A percentile compares a stretch with the other conserved stretches of the same genome.
These are phyloP conservation scores for Hypericum androsaemum DNA, from an alignment of 345 rosid genomes.

Conservation along the genomic window DNA sequence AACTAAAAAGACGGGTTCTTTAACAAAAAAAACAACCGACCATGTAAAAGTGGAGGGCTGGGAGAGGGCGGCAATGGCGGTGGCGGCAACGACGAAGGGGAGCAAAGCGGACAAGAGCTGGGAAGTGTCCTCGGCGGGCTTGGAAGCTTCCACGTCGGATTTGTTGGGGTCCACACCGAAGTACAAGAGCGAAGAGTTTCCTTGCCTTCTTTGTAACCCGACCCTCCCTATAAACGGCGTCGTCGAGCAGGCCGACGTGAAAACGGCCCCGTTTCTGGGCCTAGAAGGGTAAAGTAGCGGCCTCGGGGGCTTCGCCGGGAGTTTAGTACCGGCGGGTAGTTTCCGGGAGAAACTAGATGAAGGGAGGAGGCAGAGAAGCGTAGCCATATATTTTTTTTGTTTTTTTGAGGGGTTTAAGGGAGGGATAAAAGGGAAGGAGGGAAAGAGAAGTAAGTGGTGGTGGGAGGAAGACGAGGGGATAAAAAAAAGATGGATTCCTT, in stretches of 20 bases:
- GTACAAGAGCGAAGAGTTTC: conserved; percentile 57
- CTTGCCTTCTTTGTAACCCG: conserved; percentile 63
- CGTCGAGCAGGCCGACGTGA: conserved; percentile 52
- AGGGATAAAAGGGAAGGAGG: conserved; percentile 16
- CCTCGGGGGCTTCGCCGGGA: neutral
- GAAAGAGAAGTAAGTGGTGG: conserved; percentile 16
- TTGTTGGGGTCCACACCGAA: conserved; percentile 30
- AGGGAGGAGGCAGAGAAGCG: conserved; percentile 17
- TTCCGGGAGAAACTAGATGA: conserved; percentile 11
- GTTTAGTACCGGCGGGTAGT: neutral
- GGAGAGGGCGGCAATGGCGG: conserved; percentile 76
- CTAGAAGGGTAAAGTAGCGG: conserved; percentile 6
- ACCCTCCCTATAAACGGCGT: conserved; percentile 63
- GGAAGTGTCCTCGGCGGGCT: conserved; percentile 46
- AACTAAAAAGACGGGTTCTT: neutral
- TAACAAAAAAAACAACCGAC: conserved; percentile 18
- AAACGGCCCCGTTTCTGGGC: conserved; percentile 18
- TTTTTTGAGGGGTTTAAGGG: conserved; percentile 17
- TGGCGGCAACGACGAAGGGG: conserved; percentile 75
- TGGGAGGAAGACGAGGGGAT: conserved; percentile 24
- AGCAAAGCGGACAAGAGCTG: conserved; percentile 80
- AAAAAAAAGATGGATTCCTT: no score
- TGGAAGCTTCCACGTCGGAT: conserved; percentile 23
- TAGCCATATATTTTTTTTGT: conserved; percentile 29
- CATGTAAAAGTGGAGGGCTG: conserved; percentile 85